Base-by-base conservation (phyloP, 805 yeast species). In the Suhomyces faveliae region DNA sequence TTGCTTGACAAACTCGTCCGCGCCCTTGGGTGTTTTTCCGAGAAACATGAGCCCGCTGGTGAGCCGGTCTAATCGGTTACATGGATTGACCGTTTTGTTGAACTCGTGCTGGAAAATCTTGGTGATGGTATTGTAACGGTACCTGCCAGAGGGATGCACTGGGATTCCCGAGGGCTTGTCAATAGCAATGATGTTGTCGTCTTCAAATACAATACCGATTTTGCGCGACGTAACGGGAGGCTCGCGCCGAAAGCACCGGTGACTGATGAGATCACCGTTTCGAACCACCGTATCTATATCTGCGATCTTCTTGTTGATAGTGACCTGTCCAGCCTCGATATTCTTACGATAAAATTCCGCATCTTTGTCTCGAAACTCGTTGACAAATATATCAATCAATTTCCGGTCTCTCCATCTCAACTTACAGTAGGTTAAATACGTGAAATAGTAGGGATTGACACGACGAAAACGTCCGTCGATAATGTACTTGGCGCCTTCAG, bases 121-220 rank as follows among this genome's bases (percentile, higher is more conserved):
- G 9, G 95, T 87, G 17, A 89, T 78, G 0, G 96, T 81, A 62
- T 84, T 80, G 66, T 81, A 81, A 61, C 94, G 61, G 73, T 84
- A 82, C 53, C 91, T 69, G 0, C 98, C 99, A 0, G 97, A 86
- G 3, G 99, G 98, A 63, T 94, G 99, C 0, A 89, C 96, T 0
- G 99, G 97, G 2, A 94, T 77, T 0, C 99, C 97, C 3, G 94
- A 79, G 0, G 99, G 99, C 55, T 94, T 94, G 63, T 92, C 96
- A 19, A 94, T 84, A 3, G 87, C 95, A 4, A 94, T 73, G 19
- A 89, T 62, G 43, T 86, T 79, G 6, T 85, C 89, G 62, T 89
- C 84, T 58, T 90, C 88, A 60, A 75, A 77, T 0, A 91, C 86
- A 20, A 88, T 80, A 46, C 78, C 76, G 42, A 89, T 83, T 0